A percentile compares a stretch with the other conserved stretches of the same genome.
Evolutionary conservation across 106 monocot genomes (phyloP).

Genomic region (Gastrodia elata): DNA sequence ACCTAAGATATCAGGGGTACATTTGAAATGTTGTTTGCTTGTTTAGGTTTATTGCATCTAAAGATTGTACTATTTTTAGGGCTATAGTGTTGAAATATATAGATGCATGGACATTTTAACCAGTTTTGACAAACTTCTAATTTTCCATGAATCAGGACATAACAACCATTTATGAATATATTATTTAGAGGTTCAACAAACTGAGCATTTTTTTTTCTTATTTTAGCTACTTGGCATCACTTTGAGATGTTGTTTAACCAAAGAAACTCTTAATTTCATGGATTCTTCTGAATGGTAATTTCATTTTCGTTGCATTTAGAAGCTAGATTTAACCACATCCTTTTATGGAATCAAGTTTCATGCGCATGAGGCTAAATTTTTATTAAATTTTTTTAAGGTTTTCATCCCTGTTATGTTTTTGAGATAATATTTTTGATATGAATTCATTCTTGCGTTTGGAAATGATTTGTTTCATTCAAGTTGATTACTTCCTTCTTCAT

Average conservation of each 20-base stretch:
- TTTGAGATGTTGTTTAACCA: background rate
- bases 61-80: background rate
- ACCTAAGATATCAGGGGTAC: background rate
- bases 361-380: background rate
- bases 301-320: background rate
- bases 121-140: background rate
- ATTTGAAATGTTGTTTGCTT: background rate
- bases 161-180: background rate
- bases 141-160: background rate
- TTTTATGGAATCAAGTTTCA: background rate
- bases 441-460: background rate
- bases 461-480: background rate
- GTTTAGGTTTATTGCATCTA: background rate
- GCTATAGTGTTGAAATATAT: background rate
- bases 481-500: background rate
- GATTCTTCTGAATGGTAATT: background rate
- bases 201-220: background rate
- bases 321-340: background rate
- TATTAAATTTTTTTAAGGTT: background rate
- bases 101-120: background rate
- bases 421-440: background rate
- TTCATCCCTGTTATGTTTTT: background rate
- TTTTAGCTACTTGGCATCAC: background rate
- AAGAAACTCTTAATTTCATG: background rate
- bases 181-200: background rate